phyloP scores from a whole-genome alignment of 2,329 filamentous ascomycete genomes.

The Clonostachys solani region DNA sequence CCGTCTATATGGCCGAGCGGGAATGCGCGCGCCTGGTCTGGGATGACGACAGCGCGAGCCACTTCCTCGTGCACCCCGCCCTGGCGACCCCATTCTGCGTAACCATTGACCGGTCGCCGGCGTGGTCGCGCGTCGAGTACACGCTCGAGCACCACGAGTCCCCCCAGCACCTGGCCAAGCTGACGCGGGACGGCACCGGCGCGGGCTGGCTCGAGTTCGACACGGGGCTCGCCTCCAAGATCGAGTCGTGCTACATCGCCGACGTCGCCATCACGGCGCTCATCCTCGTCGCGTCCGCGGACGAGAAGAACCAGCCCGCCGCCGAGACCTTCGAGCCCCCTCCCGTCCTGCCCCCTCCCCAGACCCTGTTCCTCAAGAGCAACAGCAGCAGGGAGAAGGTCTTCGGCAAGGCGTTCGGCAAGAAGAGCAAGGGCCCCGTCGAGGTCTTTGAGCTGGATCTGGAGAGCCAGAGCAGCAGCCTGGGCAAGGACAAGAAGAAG shows the following conservation, averaged over 20 bases:
- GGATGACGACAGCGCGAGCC: slow-evolving; percentile 54
- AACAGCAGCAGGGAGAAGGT: slow-evolving; percentile 5
- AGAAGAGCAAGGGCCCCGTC: slow-evolving; percentile 32
- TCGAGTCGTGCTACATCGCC: slow-evolving; percentile 57
- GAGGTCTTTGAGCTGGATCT: slow-evolving; percentile 58
- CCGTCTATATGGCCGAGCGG: slow-evolving; percentile 59
- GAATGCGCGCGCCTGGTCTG: slow-evolving; percentile 71
- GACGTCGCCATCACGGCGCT: slow-evolving; percentile 59
- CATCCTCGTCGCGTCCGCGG: slow-evolving; percentile 52
- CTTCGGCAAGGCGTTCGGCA: slow-evolving; percentile 9
- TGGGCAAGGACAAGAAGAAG: slow-evolving; percentile 18
- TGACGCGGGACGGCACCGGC: slow-evolving; percentile 57
- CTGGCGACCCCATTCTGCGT: slow-evolving; percentile 61
- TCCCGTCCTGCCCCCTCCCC: slow-evolving; percentile 22
- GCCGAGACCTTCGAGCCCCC: slow-evolving; percentile 57
- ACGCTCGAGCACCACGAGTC: slow-evolving; percentile 61
- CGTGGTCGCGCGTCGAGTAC: slow-evolving; percentile 59
- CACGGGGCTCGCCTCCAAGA: slow-evolving; percentile 53
- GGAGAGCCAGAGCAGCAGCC: slow-evolving; percentile 54
- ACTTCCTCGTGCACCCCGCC: slow-evolving; percentile 61
- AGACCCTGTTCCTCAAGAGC: slow-evolving; percentile 12
- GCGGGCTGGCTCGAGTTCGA: slow-evolving; percentile 58
- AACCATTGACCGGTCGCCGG: slow-evolving; percentile 51
- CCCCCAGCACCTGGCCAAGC: slow-evolving; percentile 53
- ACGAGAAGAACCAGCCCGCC: slow-evolving; percentile 41